Evolutionary conservation across 1,139 yeast species (phyloP).

Genomic region (Arxiozyma telluris): DNA sequence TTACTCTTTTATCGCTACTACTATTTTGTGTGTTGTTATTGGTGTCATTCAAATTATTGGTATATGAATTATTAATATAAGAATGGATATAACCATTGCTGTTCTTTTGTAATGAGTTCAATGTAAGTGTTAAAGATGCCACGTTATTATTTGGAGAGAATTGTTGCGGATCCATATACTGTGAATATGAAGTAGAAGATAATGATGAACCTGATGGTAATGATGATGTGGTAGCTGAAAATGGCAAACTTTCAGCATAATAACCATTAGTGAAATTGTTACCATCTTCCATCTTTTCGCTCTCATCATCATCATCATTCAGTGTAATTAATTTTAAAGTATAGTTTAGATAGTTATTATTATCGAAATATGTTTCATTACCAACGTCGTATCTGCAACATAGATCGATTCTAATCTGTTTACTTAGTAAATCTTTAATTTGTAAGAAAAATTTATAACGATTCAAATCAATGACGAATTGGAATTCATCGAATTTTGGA

Average conservation of each 20-base stretch:
- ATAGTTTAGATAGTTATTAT: constrained; percentile 28
- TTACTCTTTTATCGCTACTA: background rate
- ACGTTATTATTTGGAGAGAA: background rate
- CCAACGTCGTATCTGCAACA: constrained; percentile 30
- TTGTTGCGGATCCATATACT: background rate
- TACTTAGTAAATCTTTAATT: constrained; percentile 16
- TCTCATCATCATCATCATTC: no score
- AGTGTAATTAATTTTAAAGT: constrained; percentile 7
- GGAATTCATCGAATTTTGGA: constrained; percentile 23
- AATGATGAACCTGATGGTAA: background rate
- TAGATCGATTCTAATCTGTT: constrained; percentile 17
- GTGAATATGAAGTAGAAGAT: background rate
- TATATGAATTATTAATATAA: background rate
- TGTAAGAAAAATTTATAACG: constrained; percentile 28
- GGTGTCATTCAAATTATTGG: background rate
- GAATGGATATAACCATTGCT: background rate
- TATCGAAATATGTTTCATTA: constrained; percentile 28
- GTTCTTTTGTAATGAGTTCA: background rate
- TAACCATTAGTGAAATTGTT: background rate
- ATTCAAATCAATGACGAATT: constrained; percentile 23
- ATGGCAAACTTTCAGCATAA: background rate
- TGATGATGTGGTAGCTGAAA: background rate
- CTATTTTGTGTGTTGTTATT: background rate
- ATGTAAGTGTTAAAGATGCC: background rate
- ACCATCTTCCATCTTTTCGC: background rate